phyloP scores from a whole-genome alignment of 2,329 filamentous ascomycete genomes.

The Domatiomyces globalis region DNA sequence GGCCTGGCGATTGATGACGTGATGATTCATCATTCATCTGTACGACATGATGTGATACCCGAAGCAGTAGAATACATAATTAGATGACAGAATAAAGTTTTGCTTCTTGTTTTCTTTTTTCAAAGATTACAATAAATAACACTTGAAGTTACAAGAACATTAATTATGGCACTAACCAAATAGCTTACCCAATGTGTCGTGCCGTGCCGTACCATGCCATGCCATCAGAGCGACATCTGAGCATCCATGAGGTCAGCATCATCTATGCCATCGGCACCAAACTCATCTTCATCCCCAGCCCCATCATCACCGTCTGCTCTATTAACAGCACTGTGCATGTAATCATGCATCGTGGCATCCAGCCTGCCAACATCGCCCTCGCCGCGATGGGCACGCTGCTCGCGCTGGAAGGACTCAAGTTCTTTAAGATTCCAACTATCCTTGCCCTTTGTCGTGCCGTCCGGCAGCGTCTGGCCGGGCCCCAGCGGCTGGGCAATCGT shows the following conservation, averaged over 20 bases:
- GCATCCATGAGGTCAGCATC: conserved; percentile 28
- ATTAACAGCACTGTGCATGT: conserved; percentile 20
- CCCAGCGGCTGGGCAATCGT: conserved; percentile 87
- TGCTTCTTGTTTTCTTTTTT: no score
- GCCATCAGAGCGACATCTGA: conserved; percentile 7
- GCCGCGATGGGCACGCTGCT: conserved; percentile 45
- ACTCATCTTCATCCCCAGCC: conserved; percentile 20
- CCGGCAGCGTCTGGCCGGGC: conserved; percentile 57
- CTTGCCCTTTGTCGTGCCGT: conserved; percentile 42
- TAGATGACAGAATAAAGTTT: no score
- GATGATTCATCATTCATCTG: no score
- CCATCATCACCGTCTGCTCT: conserved; percentile 9
- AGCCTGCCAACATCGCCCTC: conserved; percentile 28
- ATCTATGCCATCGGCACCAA: conserved; percentile 24
- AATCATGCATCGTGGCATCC: conserved; percentile 12
- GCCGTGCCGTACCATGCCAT: no score
- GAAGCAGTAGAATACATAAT: no score
- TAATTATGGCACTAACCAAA: no score
- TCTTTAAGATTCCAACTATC: conserved; percentile 81
- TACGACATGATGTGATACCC: no score
- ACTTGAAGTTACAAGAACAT: no score
- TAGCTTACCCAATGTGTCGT: no score
- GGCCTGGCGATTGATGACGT: no score
- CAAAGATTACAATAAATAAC: no score
- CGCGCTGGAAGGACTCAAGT: conserved; percentile 55